Evolutionary conservation across 805 yeast species (phyloP), one percentile per base, ranked within the genome.

Genomic region (Wickerhamomyces queroliae): DNA sequence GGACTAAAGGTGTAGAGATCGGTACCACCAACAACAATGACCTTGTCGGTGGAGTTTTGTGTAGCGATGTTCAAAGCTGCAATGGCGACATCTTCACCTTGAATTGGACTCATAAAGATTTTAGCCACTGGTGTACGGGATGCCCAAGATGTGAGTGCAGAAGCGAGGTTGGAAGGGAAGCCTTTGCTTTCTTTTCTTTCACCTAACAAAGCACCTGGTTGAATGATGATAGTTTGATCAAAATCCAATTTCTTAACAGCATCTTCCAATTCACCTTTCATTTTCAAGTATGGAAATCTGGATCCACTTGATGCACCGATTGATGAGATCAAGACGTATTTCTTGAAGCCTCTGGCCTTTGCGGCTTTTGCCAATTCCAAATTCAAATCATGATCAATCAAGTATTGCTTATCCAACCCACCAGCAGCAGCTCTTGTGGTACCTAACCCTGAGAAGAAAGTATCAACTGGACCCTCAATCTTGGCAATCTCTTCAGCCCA

Each of bases 141-240:
- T 10, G 62, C 17, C 35, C 47, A 40, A 3, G 45, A 35, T 33
- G 69, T 69, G 13, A 75, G 16, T 3, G 48, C 58, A 12, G 55
- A 61, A 12, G 55, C 56, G 2, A 62, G 3, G 12, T 45, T 52
- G 40, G 64, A 69, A 5, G 55, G 55, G 4, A 62, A 48, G 1
- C 74, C 76, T 38, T 67, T 71, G 2, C 59, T 43, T 7, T 44
- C 39, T 15, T 63, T 68, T 51, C 95, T 67, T 22, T 74, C 72
- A 5, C 95, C 95, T 6, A 85, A 50, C 27, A 88, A 63, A 1
- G 67, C 58, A 12, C 96, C 96, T 0, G 96, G 96, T 52, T 86
- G 72, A 40, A 89, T 59, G 44, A 89, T 82, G 37, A 87, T 73
- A 1, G 89, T 78, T 39, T 77, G 68, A n/a, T 79, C 80, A 59